Evolutionary conservation across 2,329 filamentous ascomycete genomes (phyloP).

Genomic region (Furcasterigmium furcatum): DNA sequence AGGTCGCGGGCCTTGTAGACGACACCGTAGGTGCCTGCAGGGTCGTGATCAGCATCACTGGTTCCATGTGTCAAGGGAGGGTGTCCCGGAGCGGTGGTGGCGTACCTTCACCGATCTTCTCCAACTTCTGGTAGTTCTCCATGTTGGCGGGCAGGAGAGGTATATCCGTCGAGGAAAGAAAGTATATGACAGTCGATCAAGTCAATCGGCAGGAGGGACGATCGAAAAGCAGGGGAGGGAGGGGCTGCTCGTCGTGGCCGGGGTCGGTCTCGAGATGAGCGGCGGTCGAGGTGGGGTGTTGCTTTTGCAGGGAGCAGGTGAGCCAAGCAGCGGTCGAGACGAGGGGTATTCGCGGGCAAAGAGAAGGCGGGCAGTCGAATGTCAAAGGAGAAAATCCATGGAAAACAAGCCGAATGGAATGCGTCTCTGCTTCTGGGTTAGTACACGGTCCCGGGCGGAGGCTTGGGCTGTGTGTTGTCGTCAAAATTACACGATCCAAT

Average conservation of each 20-base stretch:
- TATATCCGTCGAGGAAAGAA: neutral
- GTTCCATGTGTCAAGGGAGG: neutral
- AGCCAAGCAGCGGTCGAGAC: neutral
- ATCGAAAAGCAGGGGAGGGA: neutral
- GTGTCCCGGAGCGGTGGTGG: constrained; percentile 8
- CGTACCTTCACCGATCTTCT: constrained; percentile 93
- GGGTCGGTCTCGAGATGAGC: neutral
- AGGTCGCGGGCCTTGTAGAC: constrained; percentile 94
- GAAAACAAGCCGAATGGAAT: neutral
- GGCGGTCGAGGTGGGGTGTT: constrained; percentile 1
- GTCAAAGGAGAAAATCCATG: neutral
- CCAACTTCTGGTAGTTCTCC: constrained; percentile 96
- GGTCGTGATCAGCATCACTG: constrained; percentile 3
- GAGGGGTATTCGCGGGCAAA: neutral
- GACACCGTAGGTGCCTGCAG: constrained; percentile 83
- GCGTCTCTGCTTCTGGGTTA: neutral
- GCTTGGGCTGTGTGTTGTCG: neutral
- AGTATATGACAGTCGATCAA: neutral
- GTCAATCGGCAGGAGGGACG: neutral
- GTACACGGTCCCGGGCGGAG: neutral
- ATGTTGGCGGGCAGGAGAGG: constrained; percentile 39
- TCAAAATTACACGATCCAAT: constrained; percentile 1
- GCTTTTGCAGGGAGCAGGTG: constrained; percentile 2
- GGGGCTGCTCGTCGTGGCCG: neutral
- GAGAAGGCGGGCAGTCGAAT: neutral